These are phyloP conservation scores for Claviceps quebecensis DNA, from an alignment of 2,329 filamentous ascomycete genomes.

Conservation along the genomic window DNA sequence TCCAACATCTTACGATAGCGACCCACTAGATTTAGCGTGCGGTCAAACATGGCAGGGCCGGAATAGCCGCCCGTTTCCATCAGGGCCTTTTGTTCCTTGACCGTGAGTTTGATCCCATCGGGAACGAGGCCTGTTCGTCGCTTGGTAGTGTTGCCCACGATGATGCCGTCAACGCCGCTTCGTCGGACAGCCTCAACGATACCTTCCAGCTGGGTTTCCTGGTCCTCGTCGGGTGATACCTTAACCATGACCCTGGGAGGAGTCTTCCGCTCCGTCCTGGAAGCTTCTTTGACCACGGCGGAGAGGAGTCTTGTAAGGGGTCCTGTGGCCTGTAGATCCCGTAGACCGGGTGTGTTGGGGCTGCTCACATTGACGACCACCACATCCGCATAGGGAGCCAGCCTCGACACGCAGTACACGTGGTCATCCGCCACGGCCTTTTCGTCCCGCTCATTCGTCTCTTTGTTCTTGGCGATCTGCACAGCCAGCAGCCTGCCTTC, in stretches of 20 bases:
- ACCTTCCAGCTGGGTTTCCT: conserved; percentile 67
- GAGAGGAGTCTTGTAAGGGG: conserved; percentile 69
- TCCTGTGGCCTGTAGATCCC: conserved; percentile 71
- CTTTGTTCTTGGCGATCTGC: conserved; percentile 95
- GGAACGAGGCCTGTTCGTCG: conserved; percentile 59
- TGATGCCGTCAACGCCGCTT: conserved; percentile 84
- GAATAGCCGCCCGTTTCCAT: conserved; percentile 79
- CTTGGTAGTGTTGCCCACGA: conserved; percentile 95
- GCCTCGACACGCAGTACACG: conserved; percentile 70
- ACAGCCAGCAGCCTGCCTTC: conserved; percentile 70
- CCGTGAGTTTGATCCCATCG: conserved; percentile 47
- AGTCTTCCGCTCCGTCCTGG: conserved; percentile 50
- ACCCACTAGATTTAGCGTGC: conserved; percentile 64
- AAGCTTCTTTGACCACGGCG: conserved; percentile 70
- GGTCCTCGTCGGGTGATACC: conserved; percentile 90
- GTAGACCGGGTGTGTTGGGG: conserved; percentile 85
- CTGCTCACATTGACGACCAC: conserved; percentile 97
- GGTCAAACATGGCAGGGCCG: conserved; percentile 74
- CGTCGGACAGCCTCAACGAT: conserved; percentile 75
- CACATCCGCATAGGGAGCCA: conserved; percentile 84
- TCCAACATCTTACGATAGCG: conserved; percentile 63
- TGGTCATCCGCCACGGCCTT: conserved; percentile 70
- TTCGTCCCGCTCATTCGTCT: conserved; percentile 72
- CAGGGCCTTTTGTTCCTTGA: conserved; percentile 52
- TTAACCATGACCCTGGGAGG: conserved; percentile 81